phyloP scores from a whole-genome alignment of 2,329 filamentous ascomycete genomes.

The Thermomyces lanuginosus region DNA sequence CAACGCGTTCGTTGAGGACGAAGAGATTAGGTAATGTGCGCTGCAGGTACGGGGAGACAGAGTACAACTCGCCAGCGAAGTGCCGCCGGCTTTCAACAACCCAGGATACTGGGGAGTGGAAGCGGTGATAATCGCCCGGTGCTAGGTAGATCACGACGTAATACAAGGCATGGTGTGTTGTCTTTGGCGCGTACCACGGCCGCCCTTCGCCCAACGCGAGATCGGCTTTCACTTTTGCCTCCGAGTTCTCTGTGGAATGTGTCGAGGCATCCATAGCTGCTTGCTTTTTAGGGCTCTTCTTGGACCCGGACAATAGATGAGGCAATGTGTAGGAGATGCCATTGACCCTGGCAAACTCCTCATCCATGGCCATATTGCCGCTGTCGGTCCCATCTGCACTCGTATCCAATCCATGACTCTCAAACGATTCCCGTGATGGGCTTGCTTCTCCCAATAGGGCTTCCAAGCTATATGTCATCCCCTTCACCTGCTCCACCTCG shows the following conservation, averaged over 20 bases:
- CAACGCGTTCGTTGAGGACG: conserved; percentile 90
- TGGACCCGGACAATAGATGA: conserved; percentile 58
- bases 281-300: conserved; percentile 31
- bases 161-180: conserved; percentile 55
- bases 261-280: conserved; percentile 58
- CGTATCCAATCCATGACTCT: conserved; percentile 18
- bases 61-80: conserved; percentile 91
- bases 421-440: conserved; percentile 24
- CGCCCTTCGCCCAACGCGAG: conserved; percentile 50
- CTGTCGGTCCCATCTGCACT: conserved; percentile 30
- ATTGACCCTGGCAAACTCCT: conserved; percentile 88
- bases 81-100: conserved; percentile 89
- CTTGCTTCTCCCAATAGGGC: conserved; percentile 60
- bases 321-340: conserved; percentile 92
- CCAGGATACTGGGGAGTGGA: conserved; percentile 91
- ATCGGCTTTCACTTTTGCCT: conserved; percentile 69
- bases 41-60: conserved; percentile 86
- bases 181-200: conserved; percentile 54
- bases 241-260: conserved; percentile 49
- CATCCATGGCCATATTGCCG: conserved; percentile 59
- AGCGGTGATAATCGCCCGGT: conserved; percentile 94
- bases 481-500: conserved; percentile 96
- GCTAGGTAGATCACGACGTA: conserved; percentile 93
- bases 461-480: conserved; percentile 93
- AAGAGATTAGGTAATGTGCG: conserved; percentile 85